Evolutionary conservation across 202 grass and related monocot genomes (phyloP).

Genomic region (Carex arenaria): DNA sequence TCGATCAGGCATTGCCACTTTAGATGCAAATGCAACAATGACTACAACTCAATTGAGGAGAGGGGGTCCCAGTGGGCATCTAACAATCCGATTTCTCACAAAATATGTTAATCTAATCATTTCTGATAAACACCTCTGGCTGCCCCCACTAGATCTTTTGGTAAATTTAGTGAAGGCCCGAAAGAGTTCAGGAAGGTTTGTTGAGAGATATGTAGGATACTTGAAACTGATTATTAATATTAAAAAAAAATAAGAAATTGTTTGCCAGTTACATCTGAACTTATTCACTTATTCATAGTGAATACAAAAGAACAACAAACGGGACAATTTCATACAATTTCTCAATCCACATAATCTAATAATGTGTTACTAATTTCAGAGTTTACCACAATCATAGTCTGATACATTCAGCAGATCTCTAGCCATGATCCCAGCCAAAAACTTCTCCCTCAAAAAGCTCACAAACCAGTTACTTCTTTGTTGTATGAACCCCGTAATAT

Average conservation of each 20-base stretch:
- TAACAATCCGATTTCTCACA: not conserved
- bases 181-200: not conserved
- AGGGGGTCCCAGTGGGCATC: not conserved
- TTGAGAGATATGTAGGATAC: too few species aligned
- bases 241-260: not conserved
- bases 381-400: constrained; percentile 45
- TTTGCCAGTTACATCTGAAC: not conserved
- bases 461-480: constrained; percentile 14
- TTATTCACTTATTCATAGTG: not conserved
- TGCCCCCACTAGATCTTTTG: not conserved
- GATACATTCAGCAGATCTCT: constrained; percentile 18
- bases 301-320: not conserved
- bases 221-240: not conserved
- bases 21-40: not conserved
- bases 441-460: constrained; percentile 45
- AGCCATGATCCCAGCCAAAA: constrained; percentile 31
- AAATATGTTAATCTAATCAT: not conserved
- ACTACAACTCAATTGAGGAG: not conserved
- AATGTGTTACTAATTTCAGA: constrained; percentile 14
- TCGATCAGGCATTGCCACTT: not conserved
- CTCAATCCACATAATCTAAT: not conserved
- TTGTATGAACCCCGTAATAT: constrained; percentile 33
- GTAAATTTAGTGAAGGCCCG: not conserved
- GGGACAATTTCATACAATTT: not conserved
- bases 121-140: not conserved